Conservation (phyloP, 495 filamentous ascomycete species). For the Trichoderma asperelloides region DNA sequence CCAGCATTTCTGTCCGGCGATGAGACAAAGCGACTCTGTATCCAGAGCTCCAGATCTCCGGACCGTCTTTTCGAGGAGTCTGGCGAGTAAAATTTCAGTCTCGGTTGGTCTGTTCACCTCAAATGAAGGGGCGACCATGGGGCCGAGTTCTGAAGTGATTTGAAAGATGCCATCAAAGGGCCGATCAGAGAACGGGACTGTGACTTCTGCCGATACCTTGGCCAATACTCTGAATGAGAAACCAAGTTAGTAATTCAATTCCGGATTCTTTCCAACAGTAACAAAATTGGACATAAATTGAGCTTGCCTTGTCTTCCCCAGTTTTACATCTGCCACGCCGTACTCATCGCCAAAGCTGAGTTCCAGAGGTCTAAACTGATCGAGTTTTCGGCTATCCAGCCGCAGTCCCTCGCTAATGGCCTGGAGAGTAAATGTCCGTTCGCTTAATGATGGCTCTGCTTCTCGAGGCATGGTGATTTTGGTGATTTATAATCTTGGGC, state of each 20-base stretch:
- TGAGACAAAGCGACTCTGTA: constrained; percentile 88
- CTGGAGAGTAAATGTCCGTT: constrained; percentile 66
- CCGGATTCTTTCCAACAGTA: no score
- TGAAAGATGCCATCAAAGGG: constrained; percentile 92
- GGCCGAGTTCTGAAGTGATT: constrained; percentile 79
- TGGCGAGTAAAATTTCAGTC: constrained; percentile 72
- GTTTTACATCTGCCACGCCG: constrained; percentile 77
- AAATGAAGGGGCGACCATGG: constrained; percentile 88
- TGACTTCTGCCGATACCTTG: constrained; percentile 79
- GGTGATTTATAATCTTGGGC: background rate
- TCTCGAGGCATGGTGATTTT: constrained; percentile 69
- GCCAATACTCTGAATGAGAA: constrained; percentile 58
- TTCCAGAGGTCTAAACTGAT: constrained; percentile 66
- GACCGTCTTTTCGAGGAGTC: constrained; percentile 84
- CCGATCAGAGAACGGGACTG: constrained; percentile 73
- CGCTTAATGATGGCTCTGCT: constrained; percentile 69
- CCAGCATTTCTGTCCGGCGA: constrained; percentile 87
- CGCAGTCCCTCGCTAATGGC: constrained; percentile 68
- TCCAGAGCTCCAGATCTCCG: constrained; percentile 86
- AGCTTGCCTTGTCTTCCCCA: constrained; percentile 80
- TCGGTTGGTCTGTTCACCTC: constrained; percentile 76
- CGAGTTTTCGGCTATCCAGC: constrained; percentile 70
- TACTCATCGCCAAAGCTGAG: constrained; percentile 83
- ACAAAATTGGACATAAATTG: background rate
- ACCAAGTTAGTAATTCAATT: background rate